Base-by-base conservation (phyloP, 345 rosid genomes). In the Bretschneidera sinensis region DNA sequence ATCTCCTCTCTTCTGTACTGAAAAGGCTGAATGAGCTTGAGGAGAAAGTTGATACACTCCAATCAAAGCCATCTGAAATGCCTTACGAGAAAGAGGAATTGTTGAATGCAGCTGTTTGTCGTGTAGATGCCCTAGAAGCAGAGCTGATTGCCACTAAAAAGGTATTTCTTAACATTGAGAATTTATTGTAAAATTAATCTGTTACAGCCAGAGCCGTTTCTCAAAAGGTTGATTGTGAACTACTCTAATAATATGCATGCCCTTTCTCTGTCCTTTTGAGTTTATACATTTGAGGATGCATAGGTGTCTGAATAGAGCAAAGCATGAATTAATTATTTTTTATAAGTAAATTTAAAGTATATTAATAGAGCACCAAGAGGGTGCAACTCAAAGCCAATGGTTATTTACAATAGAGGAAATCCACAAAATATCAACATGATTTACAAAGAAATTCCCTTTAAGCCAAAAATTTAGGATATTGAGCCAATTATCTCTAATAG, bases 91-190 rank as follows among this genome's bases (percentile, higher is more conserved):
- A 95, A 81, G 99, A 73, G 79, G 99, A 95, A 68, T 67, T 95
- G 74, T 81, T 95, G 63, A 87, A 87, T 67, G 99, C 98, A 56
- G 98, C 98, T 54, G 97, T 95, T 51, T 95, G 94, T 63, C 96
- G 98, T 14, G 98, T 95, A 62, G 99, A 95, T 58, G 98, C 94
- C 20, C 76, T 95, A 47, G 99, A 95, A 81, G 99, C 99, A 0
- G 99, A 95, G 78, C 85, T 95, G 58, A 95, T 95, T 77, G 87
- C 99, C 61, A 88, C 99, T 33, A 95, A 95, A 64, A 88, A 95
- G 99, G 99, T 95, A 73, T 3, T 16, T 5, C 7, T 39, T 11
- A 1, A 39, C 45, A 39, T 14, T 39, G 9, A 39, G 6, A 1
- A 39, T 1, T 39, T 14, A 7, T 2, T 11, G 11, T 39, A 14